phyloP scores from a whole-genome alignment of 2,329 filamentous ascomycete species.

The Cercospora sojina region DNA sequence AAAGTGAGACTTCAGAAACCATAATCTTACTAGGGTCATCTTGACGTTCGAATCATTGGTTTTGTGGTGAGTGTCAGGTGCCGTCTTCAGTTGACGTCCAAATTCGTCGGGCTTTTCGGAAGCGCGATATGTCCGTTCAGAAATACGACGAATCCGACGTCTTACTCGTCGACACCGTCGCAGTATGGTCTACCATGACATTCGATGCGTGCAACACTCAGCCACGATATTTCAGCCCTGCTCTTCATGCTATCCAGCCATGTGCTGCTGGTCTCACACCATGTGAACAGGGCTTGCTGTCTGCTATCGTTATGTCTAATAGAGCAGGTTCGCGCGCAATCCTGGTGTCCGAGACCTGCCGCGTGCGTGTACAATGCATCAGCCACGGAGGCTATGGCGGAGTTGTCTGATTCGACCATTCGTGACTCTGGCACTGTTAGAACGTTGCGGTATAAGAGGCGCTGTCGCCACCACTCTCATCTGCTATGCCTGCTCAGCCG shows the following conservation, averaged over 20 bases:
- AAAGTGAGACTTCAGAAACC: neutral
- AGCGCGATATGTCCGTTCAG: neutral
- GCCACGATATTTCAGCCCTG: neutral
- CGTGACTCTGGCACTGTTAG: neutral
- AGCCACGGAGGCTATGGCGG: neutral
- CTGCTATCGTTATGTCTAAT: neutral
- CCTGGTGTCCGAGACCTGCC: neutral
- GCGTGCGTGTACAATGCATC: neutral
- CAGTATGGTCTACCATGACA: neutral
- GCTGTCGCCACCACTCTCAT: too few relatives aligned
- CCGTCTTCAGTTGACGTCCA: neutral
- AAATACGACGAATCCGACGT: neutral
- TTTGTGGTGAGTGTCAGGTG: neutral
- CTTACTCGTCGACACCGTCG: neutral
- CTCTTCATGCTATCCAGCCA: neutral
- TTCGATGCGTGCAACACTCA: neutral
- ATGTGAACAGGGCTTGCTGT: neutral
- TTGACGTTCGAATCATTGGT: neutral
- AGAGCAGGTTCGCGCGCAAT: neutral
- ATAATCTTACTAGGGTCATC: neutral
- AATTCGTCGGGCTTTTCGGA: neutral
- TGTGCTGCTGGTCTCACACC: neutral
- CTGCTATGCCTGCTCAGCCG: too few relatives aligned
- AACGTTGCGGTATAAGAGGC: neutral
- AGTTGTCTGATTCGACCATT: neutral